phyloP scores from a whole-genome alignment of 2,329 filamentous ascomycete species.

The Claviceps digitariae region DNA sequence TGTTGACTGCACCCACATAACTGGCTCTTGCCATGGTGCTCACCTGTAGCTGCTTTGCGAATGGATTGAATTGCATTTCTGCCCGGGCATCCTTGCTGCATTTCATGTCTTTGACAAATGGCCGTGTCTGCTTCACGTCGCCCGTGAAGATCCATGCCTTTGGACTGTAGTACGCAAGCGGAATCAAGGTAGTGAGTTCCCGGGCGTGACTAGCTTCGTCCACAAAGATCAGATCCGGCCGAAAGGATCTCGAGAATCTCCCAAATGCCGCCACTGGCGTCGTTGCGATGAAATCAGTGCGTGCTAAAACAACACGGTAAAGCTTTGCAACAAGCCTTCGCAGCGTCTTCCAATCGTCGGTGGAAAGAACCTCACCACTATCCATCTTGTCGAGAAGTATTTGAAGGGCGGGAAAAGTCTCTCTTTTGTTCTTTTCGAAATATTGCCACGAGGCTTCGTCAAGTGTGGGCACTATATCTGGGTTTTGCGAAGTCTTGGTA shows the following conservation, averaged over 20 bases:
- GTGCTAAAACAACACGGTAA: slow-evolving; percentile 24
- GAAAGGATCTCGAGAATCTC: slow-evolving; percentile 39
- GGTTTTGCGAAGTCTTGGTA: slow-evolving; percentile 6
- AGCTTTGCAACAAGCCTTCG: slow-evolving; percentile 19
- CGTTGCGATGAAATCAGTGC: slow-evolving; percentile 31
- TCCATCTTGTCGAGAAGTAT: slow-evolving; percentile 22
- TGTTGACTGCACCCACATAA: slow-evolving; percentile 17
- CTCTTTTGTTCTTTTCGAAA: slow-evolving; percentile 19
- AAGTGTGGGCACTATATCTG: slow-evolving; percentile 22
- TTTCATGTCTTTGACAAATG: slow-evolving; percentile 23
- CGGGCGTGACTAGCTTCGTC: slow-evolving; percentile 47
- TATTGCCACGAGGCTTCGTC: slow-evolving; percentile 30
- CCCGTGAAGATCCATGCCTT: slow-evolving; percentile 31
- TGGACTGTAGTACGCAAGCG: slow-evolving; percentile 28
- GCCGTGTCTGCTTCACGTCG: slow-evolving; percentile 30
- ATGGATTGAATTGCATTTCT: slow-evolving; percentile 17
- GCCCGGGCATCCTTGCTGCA: slow-evolving; percentile 8
- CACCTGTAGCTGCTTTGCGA: slow-evolving; percentile 18
- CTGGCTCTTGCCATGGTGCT: slow-evolving; percentile 27
- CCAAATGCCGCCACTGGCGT: slow-evolving; percentile 30
- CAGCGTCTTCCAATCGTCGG: slow-evolving; percentile 16
- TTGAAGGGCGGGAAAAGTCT: slow-evolving; percentile 21
- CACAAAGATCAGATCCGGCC: slow-evolving; percentile 74
- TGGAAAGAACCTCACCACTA: slow-evolving; percentile 12
- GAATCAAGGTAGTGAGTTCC: slow-evolving; percentile 31